Evolutionary conservation across 2,329 filamentous ascomycete species (phyloP).

Genomic region (Curvularia verruculosa): DNA sequence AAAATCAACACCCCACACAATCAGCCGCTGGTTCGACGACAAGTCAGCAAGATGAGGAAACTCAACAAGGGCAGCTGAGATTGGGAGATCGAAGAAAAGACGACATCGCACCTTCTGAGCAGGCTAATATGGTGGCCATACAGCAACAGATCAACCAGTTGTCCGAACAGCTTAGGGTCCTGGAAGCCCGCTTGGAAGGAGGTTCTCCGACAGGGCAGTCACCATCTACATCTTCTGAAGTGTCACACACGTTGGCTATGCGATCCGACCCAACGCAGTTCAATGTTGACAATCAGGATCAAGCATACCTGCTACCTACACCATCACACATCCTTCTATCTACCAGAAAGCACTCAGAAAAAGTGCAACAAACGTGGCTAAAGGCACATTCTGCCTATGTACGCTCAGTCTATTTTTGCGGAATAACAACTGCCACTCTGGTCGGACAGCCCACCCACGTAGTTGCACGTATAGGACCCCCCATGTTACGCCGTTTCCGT

Average conservation of each 20-base stretch:
- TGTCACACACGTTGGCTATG: neutral
- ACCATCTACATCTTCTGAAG: neutral
- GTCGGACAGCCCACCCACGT: too few species aligned
- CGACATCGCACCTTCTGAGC: neutral
- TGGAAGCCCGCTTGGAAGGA: slow-evolving; percentile 16
- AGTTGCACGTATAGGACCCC: neutral
- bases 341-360: neutral
- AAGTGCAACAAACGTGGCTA: neutral
- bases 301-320: neutral
- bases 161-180: slow-evolving; percentile 20
- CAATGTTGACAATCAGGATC: neutral
- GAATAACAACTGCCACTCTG: neutral
- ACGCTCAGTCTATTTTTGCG: neutral
- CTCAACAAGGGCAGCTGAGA: neutral
- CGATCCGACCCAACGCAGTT: neutral
- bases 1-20: neutral
- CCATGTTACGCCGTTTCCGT: neutral
- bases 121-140: neutral
- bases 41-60: neutral
- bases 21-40: neutral
- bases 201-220: neutral
- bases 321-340: neutral
- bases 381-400: neutral
- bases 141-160: slow-evolving; percentile 23
- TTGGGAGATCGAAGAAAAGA: neutral